Base-by-base conservation (phyloP, 108 stramenopile species). In the Cyclostephanos tholiformis region DNA sequence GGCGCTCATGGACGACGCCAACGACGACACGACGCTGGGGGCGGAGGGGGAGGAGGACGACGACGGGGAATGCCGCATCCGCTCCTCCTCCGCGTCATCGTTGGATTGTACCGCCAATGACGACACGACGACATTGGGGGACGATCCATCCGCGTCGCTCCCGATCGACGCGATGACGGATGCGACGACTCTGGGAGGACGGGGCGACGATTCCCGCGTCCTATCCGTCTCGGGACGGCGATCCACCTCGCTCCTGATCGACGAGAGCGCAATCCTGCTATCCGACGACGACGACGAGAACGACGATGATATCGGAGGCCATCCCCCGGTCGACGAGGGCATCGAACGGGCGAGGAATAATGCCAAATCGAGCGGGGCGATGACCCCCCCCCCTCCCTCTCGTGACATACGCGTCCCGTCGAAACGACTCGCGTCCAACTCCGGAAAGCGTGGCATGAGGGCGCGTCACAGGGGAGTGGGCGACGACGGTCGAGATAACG, bases 361-460 rank as follows among this genome's bases (percentile, higher is more conserved):
- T 0, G 11, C 17, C 35, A 6, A n/a, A 10, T 17, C 17, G 30
- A 60, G 49, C 29, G 20, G n/a, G 32, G 32, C 32, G 16, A 8
- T 59, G 43, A 36, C 44, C 57, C 36, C 50, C 61, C 20, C 14
- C 22, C 11, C 2, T 22, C 44, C 5, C 19, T 17, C 8, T 11
- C 1, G 41, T 7, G 41, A 12, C 41, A 9, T 4, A 6, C 41
- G 41, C 44, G 44, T 2, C 44, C 32, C 65, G 2, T 63, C 46
- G 9, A 76, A 76, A 26, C 65, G 67, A 63, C 55, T 49, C 32
- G 75, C 75, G 4, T 76, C 75, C 39, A 68, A 76, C 19, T 69
- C 67, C 6, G 75, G 75, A 22, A 68, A 76, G 50, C 60, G 75
- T 9, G 75, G 75, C 2, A 16, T 51, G n/a, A 76, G 63, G 53